A percentile compares a stretch with the other conserved stretches of the same genome.
Conservation (phyloP, 2,329 filamentous ascomycete species). For the Apiospora phragmitis region DNA sequence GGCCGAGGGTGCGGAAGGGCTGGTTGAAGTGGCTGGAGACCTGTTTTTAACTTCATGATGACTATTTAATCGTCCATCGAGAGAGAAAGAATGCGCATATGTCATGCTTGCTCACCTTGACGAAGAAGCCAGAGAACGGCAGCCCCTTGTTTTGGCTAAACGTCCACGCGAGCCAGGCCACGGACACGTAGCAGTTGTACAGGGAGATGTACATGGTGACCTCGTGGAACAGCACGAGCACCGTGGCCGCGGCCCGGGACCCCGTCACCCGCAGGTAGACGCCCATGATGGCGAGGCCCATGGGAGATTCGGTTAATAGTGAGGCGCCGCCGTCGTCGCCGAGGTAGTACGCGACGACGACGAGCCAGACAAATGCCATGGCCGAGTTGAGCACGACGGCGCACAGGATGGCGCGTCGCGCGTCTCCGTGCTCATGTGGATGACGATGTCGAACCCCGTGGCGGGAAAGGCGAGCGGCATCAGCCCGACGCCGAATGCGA, state of each 20-base stretch:
- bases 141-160: not conserved
- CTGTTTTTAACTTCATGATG: too few species aligned
- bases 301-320: not conserved
- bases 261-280: not conserved
- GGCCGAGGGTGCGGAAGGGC: not conserved
- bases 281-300: not conserved
- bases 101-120: too few species aligned
- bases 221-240: not conserved
- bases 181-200: not conserved
- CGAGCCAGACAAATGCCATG: not conserved
- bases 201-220: not conserved
- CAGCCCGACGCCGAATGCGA: conserved; percentile 10
- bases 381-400: not conserved
- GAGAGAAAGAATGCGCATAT: too few species aligned
- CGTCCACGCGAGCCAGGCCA: not conserved
- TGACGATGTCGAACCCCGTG: conserved; percentile 7
- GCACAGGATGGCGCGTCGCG: not conserved
- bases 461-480: conserved; percentile 3
- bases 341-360: not conserved
- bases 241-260: not conserved
- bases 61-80: too few species aligned
- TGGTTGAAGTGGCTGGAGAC: not conserved
- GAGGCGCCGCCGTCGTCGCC: not conserved
- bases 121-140: not conserved
- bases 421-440: conserved; percentile 12